These are phyloP conservation scores for Panellus pusillus DNA, from an alignment of 768 basidiomycete species.

Conservation along the genomic window DNA sequence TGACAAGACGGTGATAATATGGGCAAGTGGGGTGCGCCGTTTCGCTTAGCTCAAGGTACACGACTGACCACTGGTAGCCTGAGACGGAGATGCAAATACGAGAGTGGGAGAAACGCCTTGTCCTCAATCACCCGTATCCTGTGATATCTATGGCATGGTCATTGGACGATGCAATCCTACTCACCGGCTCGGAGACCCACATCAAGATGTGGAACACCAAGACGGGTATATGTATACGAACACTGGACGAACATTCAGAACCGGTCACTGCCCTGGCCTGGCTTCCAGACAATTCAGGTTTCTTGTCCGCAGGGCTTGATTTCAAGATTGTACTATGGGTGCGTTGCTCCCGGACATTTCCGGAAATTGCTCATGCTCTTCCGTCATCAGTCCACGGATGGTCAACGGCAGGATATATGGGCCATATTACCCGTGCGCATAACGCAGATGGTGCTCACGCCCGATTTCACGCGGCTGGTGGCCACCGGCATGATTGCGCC, in stretches of 20 bases:
- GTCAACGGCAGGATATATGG: constrained; percentile 73
- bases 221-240: constrained; percentile 73
- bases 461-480: constrained; percentile 80
- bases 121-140: constrained; percentile 73
- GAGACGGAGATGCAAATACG: constrained; percentile 49
- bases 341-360: constrained; percentile 26
- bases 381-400: constrained; percentile 64
- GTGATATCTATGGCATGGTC: constrained; percentile 93
- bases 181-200: constrained; percentile 77
- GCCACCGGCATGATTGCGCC: constrained; percentile 69
- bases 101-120: constrained; percentile 59
- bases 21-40: constrained; percentile 74
- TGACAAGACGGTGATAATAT: constrained; percentile 87
- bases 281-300: constrained; percentile 86
- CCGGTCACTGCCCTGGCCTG: constrained; percentile 85
- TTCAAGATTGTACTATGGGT: constrained; percentile 85
- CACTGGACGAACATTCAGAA: constrained; percentile 72
- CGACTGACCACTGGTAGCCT: constrained; percentile 32
- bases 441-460: constrained; percentile 83
- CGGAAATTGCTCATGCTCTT: constrained; percentile 14
- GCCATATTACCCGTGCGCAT: constrained; percentile 72
- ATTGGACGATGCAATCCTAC: constrained; percentile 77
- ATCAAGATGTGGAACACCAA: constrained; percentile 91
- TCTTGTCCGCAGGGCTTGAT: constrained; percentile 88
- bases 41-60: constrained; percentile 13